Conservation (phyloP, 106 monocot genomes). For the Ottelia alismoides region DNA sequence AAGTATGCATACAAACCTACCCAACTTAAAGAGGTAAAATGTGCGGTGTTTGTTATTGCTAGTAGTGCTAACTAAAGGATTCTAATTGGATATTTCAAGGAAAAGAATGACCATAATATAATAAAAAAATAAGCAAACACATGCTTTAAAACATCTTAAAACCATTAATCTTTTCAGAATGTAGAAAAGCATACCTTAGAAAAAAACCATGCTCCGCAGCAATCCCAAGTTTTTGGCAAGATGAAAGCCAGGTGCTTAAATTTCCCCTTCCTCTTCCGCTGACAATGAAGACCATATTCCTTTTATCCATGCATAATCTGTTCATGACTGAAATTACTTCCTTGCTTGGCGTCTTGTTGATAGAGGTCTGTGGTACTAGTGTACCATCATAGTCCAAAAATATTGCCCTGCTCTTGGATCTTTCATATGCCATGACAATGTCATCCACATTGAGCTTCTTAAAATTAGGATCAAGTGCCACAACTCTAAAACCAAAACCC, state of each 20-base stretch:
- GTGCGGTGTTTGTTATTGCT: too few species aligned
- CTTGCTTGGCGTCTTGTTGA: constrained; percentile 31
- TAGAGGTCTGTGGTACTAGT: constrained; percentile 31
- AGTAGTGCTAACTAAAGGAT: too few species aligned
- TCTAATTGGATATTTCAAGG: too few species aligned
- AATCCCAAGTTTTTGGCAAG: constrained; percentile 53
- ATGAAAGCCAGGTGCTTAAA: constrained; percentile 44
- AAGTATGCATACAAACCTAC: too few species aligned
- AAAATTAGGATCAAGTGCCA: constrained; percentile 60
- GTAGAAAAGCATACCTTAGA: constrained; percentile 26
- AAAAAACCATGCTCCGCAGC: constrained; percentile 73
- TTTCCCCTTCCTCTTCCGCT: constrained; percentile 48
- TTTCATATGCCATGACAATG: constrained; percentile 35
- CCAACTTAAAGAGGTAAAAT: too few species aligned
- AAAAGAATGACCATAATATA: too few species aligned
- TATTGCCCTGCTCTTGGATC: constrained; percentile 43
- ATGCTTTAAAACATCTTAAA: too few species aligned
- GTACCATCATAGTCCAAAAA: constrained; percentile 71
- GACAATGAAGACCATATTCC: constrained; percentile 54
- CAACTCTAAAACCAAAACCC: constrained; percentile 59
- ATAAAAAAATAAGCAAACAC: too few species aligned
- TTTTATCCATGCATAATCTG: constrained; percentile 34
- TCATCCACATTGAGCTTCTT: constrained; percentile 40
- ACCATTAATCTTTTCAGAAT: too few species aligned
- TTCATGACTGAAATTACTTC: constrained; percentile 39